Evolutionary conservation across 768 basidiomycete genomes (phyloP).

Genomic region (Auriscalpium vulgare): DNA sequence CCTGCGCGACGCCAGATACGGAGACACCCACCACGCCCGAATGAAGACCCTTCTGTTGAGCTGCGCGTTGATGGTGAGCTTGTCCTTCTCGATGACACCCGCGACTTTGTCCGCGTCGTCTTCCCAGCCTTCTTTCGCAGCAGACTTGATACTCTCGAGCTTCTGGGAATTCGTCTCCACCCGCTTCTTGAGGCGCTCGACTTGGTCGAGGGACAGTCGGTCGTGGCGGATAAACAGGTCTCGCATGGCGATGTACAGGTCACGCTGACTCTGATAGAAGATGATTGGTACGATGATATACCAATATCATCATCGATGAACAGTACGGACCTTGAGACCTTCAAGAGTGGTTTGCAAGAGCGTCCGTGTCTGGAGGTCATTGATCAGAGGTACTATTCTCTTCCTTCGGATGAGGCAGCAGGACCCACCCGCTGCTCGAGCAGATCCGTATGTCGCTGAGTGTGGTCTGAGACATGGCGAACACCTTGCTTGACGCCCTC

Average conservation of each 20-base stretch:
- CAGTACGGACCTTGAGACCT: slow-evolving; percentile 53
- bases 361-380: slow-evolving; percentile 41
- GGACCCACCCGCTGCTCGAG: slow-evolving; percentile 61
- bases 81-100: slow-evolving; percentile 74
- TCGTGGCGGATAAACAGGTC: slow-evolving; percentile 86
- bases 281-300: background rate
- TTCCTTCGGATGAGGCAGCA: background rate
- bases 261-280: slow-evolving; percentile 55
- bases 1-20: background rate
- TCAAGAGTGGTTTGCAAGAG: slow-evolving; percentile 67
- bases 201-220: slow-evolving; percentile 81
- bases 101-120: slow-evolving; percentile 75
- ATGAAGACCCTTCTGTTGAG: slow-evolving; percentile 81
- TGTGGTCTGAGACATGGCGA: slow-evolving; percentile 54
- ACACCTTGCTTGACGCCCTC: slow-evolving; percentile 72
- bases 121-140: slow-evolving; percentile 78
- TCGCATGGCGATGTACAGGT: slow-evolving; percentile 79
- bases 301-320: background rate
- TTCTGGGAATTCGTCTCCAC: slow-evolving; percentile 71
- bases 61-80: slow-evolving; percentile 66
- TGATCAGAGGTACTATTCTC: background rate
- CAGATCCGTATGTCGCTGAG: slow-evolving; percentile 64
- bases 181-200: slow-evolving; percentile 81
- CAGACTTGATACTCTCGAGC: slow-evolving; percentile 62
- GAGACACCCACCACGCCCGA: slow-evolving; percentile 60